Evolutionary conservation across 2,329 filamentous ascomycete genomes (phyloP).

Genomic region (Apiospora arundinis): DNA sequence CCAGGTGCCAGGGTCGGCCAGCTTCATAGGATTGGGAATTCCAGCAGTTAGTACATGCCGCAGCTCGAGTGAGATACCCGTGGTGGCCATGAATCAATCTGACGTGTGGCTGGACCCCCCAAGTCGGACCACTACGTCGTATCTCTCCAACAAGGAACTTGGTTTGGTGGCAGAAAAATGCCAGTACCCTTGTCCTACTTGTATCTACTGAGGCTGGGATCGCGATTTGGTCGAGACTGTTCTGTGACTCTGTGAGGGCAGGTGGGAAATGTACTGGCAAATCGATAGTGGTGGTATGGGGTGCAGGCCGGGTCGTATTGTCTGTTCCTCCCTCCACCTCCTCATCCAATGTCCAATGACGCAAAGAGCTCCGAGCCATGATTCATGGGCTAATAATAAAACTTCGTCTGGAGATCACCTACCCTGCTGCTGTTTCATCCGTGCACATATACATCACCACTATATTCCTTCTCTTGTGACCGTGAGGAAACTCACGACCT

Average conservation of each 20-base stretch:
- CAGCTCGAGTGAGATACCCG: not conserved
- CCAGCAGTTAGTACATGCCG: not conserved
- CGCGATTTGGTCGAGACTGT: not conserved
- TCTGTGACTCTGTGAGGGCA: not conserved
- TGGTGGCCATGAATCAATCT: not conserved
- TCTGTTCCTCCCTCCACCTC: conserved; percentile 2
- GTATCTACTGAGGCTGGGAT: not conserved
- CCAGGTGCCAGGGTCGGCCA: not conserved
- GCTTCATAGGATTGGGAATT: not conserved
- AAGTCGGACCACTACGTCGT: not conserved
- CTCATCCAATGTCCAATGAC: conserved; percentile 7
- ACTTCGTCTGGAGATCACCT: not conserved
- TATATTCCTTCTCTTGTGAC: not conserved
- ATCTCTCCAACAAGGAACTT: not conserved
- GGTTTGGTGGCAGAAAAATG: not conserved
- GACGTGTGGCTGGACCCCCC: conserved; percentile 12
- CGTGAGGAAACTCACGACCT: conserved; percentile 10
- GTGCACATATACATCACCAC: not conserved
- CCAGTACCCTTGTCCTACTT: not conserved
- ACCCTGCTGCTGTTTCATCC: conserved; percentile 13
- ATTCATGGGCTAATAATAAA: conserved; percentile 17
- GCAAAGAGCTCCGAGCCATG: conserved; percentile 3
- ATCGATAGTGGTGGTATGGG: not conserved
- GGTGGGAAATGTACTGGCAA: not conserved
- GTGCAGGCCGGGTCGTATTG: not conserved